Base-by-base conservation (phyloP, 2,329 filamentous ascomycete species). In the Sphaerulina musiva region DNA sequence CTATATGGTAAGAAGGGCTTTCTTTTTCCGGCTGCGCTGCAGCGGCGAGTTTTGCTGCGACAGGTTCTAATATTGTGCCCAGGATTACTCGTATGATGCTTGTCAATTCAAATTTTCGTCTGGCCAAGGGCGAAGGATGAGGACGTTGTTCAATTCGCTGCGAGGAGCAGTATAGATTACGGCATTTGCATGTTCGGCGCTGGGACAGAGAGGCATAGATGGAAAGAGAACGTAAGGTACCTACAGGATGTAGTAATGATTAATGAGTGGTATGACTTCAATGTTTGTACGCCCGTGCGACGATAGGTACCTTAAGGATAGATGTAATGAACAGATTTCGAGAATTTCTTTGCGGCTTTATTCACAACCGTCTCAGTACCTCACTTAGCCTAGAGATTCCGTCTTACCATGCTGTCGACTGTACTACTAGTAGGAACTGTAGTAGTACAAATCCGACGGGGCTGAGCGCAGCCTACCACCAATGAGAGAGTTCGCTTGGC, bases 1-100 rank as follows among this genome's bases (percentile, higher is more conserved):
- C 60, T 80, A 75, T 59, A 80, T 80, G 78, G 78, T 38, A 38
- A 11, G 34, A 3, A 36, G 2, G 34, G 10, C 4, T 23, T n/a
- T 20, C 3, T 20, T 20, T 20, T 20, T 20, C 2, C 6, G 11
- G 11, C 55, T 10, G 12, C 5, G 34, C 9, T 36, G 34, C 9
- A 36, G 1, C 9, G 34, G 9, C 34, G 34, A 10, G 34, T 36
- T 36, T 17, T 17, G 14, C 14, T 36, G 12, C 12, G 10, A n/a
- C 26, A 2, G 26, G 26, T 26, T 10, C 34, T 36, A 36, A 36
- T n/a, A 9, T 9, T n/a, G 12, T 38, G 20, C 12, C 34, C 34
- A 38, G 34, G 34, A 38, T 32, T 73, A 59, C 39, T 52, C 44
- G 36, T 34, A 51, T 6, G 57, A 59, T 47, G 39, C 48, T 6